A percentile compares a stretch with the other conserved stretches of the same genome.
Conservation (phyloP, 306 rosid species). For the Quercus cerris region DNA sequence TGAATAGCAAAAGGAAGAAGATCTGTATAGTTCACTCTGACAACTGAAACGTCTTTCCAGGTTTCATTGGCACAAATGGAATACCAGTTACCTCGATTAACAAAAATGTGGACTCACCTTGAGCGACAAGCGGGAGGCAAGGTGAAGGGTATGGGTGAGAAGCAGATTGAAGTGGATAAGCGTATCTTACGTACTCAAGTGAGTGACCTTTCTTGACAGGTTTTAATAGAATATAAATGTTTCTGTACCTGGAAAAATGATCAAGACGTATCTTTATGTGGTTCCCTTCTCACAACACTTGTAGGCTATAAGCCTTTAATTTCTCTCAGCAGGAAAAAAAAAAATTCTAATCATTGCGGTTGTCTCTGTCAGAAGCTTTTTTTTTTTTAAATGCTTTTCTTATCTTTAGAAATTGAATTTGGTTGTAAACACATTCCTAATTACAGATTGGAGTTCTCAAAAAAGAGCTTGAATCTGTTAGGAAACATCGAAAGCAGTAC, state of each 20-base stretch:
- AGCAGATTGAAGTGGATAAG: constrained; percentile 95
- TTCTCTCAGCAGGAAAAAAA: background rate
- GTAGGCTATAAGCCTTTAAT: background rate
- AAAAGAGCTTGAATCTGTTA: constrained; percentile 81
- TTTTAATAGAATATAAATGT: background rate
- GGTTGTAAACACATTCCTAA: constrained; percentile 16
- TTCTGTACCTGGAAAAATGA: background rate
- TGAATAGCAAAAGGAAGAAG: constrained; percentile 18
- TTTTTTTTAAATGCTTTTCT: background rate
- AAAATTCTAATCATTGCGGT: background rate
- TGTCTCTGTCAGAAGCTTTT: background rate
- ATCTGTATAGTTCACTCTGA: constrained; percentile 15
- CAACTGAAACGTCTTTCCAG: constrained; percentile 39
- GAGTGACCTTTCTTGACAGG: constrained; percentile 23
- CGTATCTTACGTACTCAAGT: constrained; percentile 95
- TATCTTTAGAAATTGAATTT: constrained; percentile 9
- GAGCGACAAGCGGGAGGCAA: constrained; percentile 98
- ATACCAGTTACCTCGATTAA: constrained; percentile 91
- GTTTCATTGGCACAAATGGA: constrained; percentile 98
- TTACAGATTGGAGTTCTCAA: constrained; percentile 76
- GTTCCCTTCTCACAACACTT: too few species aligned
- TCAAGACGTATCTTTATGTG: background rate
- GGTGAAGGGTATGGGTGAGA: constrained; percentile 99
- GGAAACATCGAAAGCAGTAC: constrained; percentile 89
- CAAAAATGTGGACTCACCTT: constrained; percentile 98